Conservation (phyloP, 2,329 filamentous ascomycete species). For the Graphilbum ipis-grandicollis region DNA sequence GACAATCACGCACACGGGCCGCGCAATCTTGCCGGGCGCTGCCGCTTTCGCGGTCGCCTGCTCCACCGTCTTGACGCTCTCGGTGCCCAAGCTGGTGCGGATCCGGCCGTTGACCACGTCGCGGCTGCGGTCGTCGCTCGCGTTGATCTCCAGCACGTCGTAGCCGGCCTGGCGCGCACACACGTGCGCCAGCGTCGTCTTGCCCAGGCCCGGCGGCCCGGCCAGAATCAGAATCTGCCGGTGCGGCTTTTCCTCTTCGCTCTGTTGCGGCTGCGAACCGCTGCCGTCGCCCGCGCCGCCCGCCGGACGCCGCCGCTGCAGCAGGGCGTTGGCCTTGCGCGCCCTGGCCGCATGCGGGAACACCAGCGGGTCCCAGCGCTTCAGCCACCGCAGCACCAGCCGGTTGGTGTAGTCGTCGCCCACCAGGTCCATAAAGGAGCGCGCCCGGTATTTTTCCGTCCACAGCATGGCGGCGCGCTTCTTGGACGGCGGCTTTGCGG, state of each 20-base stretch:
- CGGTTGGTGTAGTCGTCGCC: conserved; percentile 91
- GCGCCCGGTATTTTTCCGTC: conserved; percentile 94
- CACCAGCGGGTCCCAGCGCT: conserved; percentile 82
- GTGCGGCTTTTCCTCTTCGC: conserved; percentile 57
- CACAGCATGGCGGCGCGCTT: conserved; percentile 45
- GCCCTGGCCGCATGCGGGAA: conserved; percentile 59
- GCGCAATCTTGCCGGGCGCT: conserved; percentile 50
- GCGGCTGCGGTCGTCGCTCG: conserved; percentile 81
- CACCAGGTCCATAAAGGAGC: conserved; percentile 80
- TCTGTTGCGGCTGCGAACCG: conserved; percentile 9
- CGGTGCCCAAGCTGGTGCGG: conserved; percentile 78
- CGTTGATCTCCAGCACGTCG: conserved; percentile 93
- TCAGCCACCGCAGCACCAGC: conserved; percentile 80
- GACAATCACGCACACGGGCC: conserved; percentile 82
- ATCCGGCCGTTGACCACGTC: conserved; percentile 86
- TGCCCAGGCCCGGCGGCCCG: conserved; percentile 82
- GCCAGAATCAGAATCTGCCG: conserved; percentile 81
- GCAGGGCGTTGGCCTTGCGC: conserved; percentile 13
- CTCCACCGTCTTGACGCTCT: conserved; percentile 69
- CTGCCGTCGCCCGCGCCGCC: not conserved
- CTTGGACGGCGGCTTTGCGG: not conserved
- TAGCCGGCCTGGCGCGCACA: conserved; percentile 92
- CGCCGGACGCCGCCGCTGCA: conserved; percentile 12
- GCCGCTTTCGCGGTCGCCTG: conserved; percentile 17
- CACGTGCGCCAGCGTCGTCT: conserved; percentile 91